phyloP scores from a whole-genome alignment of 495 filamentous ascomycete species.

The Penicillium bovifimosum region DNA sequence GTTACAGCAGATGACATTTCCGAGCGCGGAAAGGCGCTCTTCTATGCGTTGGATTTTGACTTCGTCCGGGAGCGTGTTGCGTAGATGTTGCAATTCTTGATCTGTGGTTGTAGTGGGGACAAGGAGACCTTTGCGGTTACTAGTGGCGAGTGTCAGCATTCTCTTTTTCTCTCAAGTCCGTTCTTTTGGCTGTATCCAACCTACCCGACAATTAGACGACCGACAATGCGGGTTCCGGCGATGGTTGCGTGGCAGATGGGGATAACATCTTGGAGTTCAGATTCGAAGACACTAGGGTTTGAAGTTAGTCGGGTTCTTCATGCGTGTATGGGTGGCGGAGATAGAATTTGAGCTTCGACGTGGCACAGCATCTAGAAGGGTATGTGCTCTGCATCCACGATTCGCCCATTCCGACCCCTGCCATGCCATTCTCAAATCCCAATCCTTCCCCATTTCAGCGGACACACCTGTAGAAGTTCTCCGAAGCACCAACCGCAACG shows the following conservation, averaged over 20 bases:
- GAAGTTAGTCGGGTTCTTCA: background rate
- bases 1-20: slow-evolving; percentile 94
- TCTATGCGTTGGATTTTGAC: slow-evolving; percentile 95
- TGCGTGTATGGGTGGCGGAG: background rate
- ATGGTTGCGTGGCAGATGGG: slow-evolving; percentile 98
- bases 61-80: slow-evolving; percentile 83
- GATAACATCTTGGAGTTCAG: slow-evolving; percentile 94
- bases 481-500: slow-evolving; percentile 87
- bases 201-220: slow-evolving; percentile 90
- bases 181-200: slow-evolving; percentile 21
- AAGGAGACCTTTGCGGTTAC: slow-evolving; percentile 93
- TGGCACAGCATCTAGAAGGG: background rate
- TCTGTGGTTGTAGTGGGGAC: slow-evolving; percentile 95
- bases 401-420: background rate
- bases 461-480: slow-evolving; percentile 91
- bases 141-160: slow-evolving; percentile 24
- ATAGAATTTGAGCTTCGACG: background rate
- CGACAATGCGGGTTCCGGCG: slow-evolving; percentile 91
- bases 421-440: background rate
- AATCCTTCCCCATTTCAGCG: background rate
- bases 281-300: slow-evolving; percentile 70
- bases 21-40: slow-evolving; percentile 90
- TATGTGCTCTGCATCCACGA: background rate
- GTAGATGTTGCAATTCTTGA: slow-evolving; percentile 94
- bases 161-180: slow-evolving; percentile 5